Conservation (phyloP, 495 filamentous ascomycete species). For the Cudoniella acicularis region DNA sequence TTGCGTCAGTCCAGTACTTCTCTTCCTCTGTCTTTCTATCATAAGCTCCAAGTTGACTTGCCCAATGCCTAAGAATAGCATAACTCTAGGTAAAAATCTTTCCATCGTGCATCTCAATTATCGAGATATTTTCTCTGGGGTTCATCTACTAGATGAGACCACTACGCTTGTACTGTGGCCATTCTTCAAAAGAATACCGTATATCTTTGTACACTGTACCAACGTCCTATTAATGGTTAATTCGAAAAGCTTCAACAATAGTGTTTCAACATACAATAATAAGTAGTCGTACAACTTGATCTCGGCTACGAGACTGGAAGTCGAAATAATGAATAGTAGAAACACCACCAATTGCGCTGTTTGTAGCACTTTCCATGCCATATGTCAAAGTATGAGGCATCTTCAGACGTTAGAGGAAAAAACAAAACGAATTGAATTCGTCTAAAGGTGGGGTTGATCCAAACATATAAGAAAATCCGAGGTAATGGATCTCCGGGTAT, state of each 20-base stretch:
- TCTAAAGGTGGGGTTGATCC: background rate
- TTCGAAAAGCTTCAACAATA: too few species aligned
- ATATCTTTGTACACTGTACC: constrained; percentile 38
- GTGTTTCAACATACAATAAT: constrained; percentile 17
- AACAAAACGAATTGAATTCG: too few species aligned
- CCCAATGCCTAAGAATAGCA: constrained; percentile 39
- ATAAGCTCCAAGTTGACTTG: constrained; percentile 34
- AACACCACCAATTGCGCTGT: constrained; percentile 30
- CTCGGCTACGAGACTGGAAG: constrained; percentile 39
- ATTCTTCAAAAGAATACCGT: constrained; percentile 39
- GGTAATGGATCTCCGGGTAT: background rate
- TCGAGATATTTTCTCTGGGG: constrained; percentile 33
- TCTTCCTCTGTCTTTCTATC: constrained; percentile 37
- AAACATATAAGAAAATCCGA: background rate
- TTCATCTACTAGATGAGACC: constrained; percentile 30
- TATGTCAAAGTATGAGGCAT: constrained; percentile 26
- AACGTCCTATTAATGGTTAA: constrained; percentile 29
- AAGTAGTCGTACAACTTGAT: constrained; percentile 38
- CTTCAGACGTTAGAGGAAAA: too few species aligned
- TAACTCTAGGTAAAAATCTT: constrained; percentile 36
- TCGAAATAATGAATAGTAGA: constrained; percentile 31
- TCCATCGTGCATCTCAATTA: constrained; percentile 37
- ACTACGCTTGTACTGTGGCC: constrained; percentile 33
- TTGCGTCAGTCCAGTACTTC: constrained; percentile 40
- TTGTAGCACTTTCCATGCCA: constrained; percentile 21